Evolutionary conservation across 208 protist genomes (phyloP).

Genomic region (Acanthamoeba castellanii): DNA sequence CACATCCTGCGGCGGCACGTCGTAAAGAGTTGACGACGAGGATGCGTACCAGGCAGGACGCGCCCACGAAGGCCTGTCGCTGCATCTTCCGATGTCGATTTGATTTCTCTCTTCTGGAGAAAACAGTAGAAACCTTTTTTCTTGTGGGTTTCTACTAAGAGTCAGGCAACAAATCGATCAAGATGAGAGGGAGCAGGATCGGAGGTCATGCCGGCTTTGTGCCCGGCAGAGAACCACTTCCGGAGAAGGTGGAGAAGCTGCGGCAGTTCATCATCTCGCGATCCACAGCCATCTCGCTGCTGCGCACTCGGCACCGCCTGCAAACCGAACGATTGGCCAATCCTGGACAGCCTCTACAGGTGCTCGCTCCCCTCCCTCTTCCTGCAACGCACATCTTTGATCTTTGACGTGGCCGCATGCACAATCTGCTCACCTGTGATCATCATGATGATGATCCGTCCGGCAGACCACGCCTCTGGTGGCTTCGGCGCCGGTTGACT

Average conservation of each 20-base stretch:
- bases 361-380: neutral
- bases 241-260: neutral
- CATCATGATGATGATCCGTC: neutral
- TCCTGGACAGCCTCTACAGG: neutral
- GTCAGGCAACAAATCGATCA: neutral
- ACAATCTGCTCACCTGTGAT: no score
- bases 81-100: neutral
- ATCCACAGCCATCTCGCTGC: slow-evolving; percentile 11
- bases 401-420: neutral
- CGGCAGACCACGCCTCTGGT: neutral
- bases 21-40: neutral
- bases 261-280: slow-evolving; percentile 27
- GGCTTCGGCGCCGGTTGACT: neutral
- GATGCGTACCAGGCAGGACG: neutral
- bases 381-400: no score
- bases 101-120: neutral
- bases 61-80: neutral
- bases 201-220: neutral
- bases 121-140: neutral
- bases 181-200: neutral
- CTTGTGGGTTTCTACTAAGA: neutral
- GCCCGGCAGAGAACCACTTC: neutral
- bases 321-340: neutral
- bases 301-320: neutral
- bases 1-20: no score